These are phyloP conservation scores for Leccinum fallax DNA, from an alignment of 1,284 basidiomycete genomes.

Conservation along the genomic window DNA sequence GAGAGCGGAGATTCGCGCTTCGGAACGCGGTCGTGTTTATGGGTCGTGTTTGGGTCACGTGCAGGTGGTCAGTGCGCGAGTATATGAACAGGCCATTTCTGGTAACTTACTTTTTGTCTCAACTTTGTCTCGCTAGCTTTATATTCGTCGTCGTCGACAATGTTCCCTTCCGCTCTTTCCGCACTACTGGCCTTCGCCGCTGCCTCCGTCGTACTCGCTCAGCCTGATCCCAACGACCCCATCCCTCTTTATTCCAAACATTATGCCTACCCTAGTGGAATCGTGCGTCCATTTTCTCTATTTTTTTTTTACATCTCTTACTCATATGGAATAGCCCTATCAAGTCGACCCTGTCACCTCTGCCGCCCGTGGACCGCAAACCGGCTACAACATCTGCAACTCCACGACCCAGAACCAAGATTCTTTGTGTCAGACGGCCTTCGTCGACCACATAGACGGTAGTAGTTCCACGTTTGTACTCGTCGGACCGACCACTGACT, in stretches of 20 bases:
- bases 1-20: constrained; percentile 8
- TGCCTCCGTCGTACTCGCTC: constrained; percentile 39
- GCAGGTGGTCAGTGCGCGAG: constrained; percentile 36
- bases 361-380: constrained; percentile 57
- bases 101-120: background rate
- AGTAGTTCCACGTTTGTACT: constrained; percentile 29
- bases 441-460: constrained; percentile 53
- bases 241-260: constrained; percentile 55
- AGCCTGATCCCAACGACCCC: constrained; percentile 38
- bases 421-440: constrained; percentile 66
- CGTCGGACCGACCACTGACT: background rate
- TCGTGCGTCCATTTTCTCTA: constrained; percentile 41
- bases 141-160: constrained; percentile 3
- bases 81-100: constrained; percentile 22
- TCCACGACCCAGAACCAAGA: constrained; percentile 62
- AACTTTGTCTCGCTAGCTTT: background rate
- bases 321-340: constrained; percentile 48
- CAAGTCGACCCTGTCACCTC: constrained; percentile 51
- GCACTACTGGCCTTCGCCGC: constrained; percentile 41
- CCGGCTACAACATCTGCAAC: constrained; percentile 73
- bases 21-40: constrained; percentile 14
- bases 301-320: constrained; percentile 1
- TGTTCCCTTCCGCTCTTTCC: constrained; percentile 49
- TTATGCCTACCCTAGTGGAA: constrained; percentile 50
- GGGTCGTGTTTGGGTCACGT: constrained; percentile 38